phyloP scores from a whole-genome alignment of 257 asterid species.

The Solanum lycopersicoides region DNA sequence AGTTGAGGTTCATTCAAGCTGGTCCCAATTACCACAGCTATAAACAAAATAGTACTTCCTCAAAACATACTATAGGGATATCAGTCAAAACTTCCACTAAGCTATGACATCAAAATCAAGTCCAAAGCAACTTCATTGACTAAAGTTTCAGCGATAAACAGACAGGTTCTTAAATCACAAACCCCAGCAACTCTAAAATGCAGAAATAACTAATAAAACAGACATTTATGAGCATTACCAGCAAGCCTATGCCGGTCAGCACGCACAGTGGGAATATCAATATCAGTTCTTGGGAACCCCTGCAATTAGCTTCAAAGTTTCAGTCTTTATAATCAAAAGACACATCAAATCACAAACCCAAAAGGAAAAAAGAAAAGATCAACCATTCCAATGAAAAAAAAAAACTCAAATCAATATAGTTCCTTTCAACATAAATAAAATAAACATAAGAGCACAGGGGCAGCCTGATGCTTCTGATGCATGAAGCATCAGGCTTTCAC shows the following conservation, averaged over 20 bases:
- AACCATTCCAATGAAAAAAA: background rate
- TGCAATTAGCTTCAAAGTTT: constrained; percentile 17
- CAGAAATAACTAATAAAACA: background rate
- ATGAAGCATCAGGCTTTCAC: background rate
- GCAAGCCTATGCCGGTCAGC: constrained; percentile 69
- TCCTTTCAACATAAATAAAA: background rate
- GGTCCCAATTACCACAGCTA: background rate
- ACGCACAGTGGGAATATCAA: constrained; percentile 66
- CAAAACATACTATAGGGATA: background rate
- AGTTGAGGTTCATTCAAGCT: background rate
- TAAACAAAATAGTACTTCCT: background rate
- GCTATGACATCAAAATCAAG: background rate
- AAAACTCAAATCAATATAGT: background rate
- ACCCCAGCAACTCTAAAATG: background rate
- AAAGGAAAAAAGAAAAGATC: background rate
- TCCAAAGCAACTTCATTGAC: background rate
- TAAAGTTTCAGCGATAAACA: background rate
- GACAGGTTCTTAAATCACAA: background rate
- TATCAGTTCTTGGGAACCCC: constrained; percentile 93
- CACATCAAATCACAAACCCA: background rate
- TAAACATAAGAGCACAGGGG: background rate
- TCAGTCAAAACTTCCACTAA: background rate
- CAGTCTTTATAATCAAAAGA: background rate
- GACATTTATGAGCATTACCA: constrained; percentile 22
- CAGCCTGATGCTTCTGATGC: background rate